These are phyloP conservation scores for Malassezia japonica DNA, from an alignment of 1,284 basidiomycete genomes.

Conservation along the genomic window DNA sequence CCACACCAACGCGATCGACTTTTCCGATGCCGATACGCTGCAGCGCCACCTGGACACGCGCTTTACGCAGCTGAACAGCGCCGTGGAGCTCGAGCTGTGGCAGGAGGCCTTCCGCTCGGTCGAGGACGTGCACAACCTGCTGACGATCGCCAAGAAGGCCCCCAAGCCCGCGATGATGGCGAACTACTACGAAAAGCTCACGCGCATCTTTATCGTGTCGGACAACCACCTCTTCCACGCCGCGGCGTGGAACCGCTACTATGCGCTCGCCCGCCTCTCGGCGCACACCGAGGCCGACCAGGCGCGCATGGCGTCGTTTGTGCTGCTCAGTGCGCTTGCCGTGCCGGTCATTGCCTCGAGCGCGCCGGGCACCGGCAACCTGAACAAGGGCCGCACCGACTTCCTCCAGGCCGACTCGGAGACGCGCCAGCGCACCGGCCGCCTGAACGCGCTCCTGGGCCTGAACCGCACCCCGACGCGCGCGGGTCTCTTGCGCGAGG, in stretches of 20 bases:
- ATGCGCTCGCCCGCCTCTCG: constrained; percentile 39
- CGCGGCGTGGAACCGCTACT: constrained; percentile 84
- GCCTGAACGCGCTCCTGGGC: constrained; percentile 77
- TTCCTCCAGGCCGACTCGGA: constrained; percentile 57
- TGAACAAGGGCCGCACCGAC: constrained; percentile 51
- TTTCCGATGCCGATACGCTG: constrained; percentile 88
- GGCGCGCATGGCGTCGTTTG: constrained; percentile 74
- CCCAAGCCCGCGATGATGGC: constrained; percentile 95
- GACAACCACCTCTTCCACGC: constrained; percentile 87
- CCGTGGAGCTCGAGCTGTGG: constrained; percentile 97
- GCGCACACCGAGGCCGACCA: constrained; percentile 60
- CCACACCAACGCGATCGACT: constrained; percentile 94
- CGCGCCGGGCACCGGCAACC: constrained; percentile 54
- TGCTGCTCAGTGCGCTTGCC: constrained; percentile 82
- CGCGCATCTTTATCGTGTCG: constrained; percentile 82
- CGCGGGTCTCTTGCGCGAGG: constrained; percentile 60
- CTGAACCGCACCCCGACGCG: constrained; percentile 78
- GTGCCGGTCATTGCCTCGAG: constrained; percentile 71
- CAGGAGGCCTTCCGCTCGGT: constrained; percentile 98
- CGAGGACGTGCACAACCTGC: constrained; percentile 92
- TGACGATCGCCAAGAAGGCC: constrained; percentile 78
- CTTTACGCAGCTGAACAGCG: constrained; percentile 94
- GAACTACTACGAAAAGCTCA: constrained; percentile 96
- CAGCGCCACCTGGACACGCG: constrained; percentile 96
- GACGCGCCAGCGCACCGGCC: constrained; percentile 57